Evolutionary conservation across 768 basidiomycete genomes (phyloP).

Genomic region (Suillus hirtellus): DNA sequence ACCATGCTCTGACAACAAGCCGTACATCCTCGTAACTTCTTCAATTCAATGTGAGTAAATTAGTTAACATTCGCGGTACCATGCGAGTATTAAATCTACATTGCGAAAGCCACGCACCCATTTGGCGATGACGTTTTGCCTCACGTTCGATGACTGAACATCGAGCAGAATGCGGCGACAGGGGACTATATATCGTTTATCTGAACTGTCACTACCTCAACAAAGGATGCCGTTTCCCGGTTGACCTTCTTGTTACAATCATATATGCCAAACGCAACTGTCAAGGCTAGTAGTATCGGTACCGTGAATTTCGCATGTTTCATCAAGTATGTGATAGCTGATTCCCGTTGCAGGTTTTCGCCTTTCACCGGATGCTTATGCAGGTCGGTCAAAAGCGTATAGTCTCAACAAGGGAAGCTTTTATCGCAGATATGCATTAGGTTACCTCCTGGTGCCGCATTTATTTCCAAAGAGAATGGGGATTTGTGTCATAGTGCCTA

Average conservation of each 20-base stretch:
- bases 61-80: not conserved
- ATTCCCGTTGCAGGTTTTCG: not conserved
- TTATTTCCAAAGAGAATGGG: not conserved
- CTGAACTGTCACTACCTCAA: not conserved
- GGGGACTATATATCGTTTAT: not conserved
- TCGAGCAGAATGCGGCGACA: not conserved
- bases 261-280: not conserved
- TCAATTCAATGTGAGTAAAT: slow-evolving; percentile 8
- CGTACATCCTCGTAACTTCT: not conserved
- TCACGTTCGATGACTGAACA: not conserved
- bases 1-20: not conserved
- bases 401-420: not conserved
- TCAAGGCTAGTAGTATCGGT: not conserved
- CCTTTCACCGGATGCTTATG: not conserved
- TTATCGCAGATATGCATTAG: not conserved
- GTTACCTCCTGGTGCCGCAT: not conserved
- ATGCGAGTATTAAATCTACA: not conserved
- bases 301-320: not conserved
- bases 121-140: not conserved
- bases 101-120: not conserved
- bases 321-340: not conserved
- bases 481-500: not conserved
- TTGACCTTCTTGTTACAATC: not conserved
- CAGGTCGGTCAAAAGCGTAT: not conserved
- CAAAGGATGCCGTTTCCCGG: not conserved